These are phyloP conservation scores for Penicillium sp. DNA, from an alignment of 2,329 filamentous ascomycete genomes.

Conservation along the genomic window DNA sequence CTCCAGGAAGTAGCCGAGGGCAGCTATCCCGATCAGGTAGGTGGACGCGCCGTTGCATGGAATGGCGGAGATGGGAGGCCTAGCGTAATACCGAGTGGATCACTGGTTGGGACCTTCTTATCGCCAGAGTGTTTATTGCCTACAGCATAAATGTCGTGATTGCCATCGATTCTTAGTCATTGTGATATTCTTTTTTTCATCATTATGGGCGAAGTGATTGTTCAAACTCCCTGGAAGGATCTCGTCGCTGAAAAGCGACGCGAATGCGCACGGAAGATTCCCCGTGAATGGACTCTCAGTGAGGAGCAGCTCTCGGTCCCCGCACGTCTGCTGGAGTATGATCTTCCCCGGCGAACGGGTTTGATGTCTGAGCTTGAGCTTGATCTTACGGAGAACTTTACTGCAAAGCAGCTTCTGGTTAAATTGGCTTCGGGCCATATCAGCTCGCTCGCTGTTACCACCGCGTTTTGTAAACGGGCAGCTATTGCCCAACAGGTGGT, in stretches of 20 bases:
- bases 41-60: constrained; percentile 12
- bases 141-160: neutral
- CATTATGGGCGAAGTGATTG: too few species aligned
- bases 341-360: constrained; percentile 34
- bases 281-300: constrained; percentile 33
- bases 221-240: constrained; percentile 18
- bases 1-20: neutral
- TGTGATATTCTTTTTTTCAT: neutral
- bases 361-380: constrained; percentile 48
- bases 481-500: constrained; percentile 40
- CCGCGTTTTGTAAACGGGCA: constrained; percentile 42
- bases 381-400: constrained; percentile 43
- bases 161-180: neutral
- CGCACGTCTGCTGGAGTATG: constrained; percentile 21
- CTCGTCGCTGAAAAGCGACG: constrained; percentile 27
- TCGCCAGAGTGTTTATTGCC: neutral
- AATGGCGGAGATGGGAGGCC: too few species aligned
- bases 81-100: neutral
- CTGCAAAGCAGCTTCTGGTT: constrained; percentile 18
- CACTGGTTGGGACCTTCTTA: neutral
- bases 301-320: constrained; percentile 6
- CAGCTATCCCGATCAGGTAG: constrained; percentile 15
- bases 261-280: constrained; percentile 32
- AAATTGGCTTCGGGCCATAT: constrained; percentile 20
- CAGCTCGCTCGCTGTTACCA: constrained; percentile 23